These are phyloP conservation scores for Forsythia viridissima DNA, from an alignment of 257 asterid species.

Conservation along the genomic window DNA sequence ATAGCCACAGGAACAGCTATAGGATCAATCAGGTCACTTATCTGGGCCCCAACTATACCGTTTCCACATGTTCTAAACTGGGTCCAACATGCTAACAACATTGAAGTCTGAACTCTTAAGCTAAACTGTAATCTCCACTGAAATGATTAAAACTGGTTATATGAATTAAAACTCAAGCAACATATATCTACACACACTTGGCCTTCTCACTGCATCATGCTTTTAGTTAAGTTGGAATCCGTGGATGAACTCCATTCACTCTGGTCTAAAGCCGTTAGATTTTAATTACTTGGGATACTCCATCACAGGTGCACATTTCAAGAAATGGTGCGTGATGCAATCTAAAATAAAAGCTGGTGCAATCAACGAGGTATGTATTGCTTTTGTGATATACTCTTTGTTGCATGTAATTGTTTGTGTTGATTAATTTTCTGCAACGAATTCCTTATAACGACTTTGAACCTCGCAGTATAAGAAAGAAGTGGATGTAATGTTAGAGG, in stretches of 20 bases:
- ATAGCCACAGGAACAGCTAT: neutral
- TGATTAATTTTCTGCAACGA: constrained; percentile 3
- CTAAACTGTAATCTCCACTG: neutral
- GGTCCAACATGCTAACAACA: neutral
- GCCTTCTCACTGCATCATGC: neutral
- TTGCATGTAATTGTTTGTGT: constrained; percentile 3
- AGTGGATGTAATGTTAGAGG: constrained; percentile 66
- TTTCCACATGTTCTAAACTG: neutral
- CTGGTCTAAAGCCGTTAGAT: neutral
- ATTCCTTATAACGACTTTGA: neutral
- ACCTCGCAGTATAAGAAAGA: constrained; percentile 76
- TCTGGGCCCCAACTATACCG: neutral
- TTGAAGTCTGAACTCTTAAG: neutral
- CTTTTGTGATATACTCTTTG: neutral
- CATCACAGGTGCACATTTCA: constrained; percentile 71
- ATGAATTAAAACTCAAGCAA: neutral
- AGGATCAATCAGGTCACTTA: neutral
- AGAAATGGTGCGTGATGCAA: constrained; percentile 95
- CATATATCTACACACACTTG: neutral
- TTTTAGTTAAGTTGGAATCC: neutral
- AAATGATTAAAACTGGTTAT: neutral
- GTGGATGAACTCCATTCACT: neutral
- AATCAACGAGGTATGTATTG: constrained; percentile 59
- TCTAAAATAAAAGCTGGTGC: constrained; percentile 76
- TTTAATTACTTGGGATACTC: neutral